These are phyloP conservation scores for Euphorbia lathyris DNA, from an alignment of 345 rosid genomes.

Conservation along the genomic window DNA sequence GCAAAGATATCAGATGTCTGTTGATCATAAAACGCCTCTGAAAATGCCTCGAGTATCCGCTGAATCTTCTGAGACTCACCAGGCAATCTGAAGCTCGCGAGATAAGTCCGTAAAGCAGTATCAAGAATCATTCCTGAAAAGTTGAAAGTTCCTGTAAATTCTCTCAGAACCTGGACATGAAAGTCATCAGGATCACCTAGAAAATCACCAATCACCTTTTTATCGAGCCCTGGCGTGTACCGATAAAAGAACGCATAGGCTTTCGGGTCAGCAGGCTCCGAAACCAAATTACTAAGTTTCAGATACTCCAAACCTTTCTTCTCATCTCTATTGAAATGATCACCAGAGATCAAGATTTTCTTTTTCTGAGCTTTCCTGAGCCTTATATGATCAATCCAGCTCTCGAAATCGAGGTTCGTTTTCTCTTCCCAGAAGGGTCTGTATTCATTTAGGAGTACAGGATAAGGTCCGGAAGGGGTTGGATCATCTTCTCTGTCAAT, in stretches of 20 bases:
- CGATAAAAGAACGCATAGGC: conserved; percentile 68
- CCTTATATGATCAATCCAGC: conserved; percentile 65
- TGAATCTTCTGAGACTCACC: conserved; percentile 94
- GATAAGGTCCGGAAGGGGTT: conserved; percentile 41
- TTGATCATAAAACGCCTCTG: conserved; percentile 64
- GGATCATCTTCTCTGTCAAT: conserved; percentile 55
- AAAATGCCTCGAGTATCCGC: conserved; percentile 74
- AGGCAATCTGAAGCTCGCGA: conserved; percentile 76
- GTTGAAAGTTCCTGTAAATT: conserved; percentile 68
- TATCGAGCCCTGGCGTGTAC: conserved; percentile 65
- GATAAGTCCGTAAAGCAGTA: conserved; percentile 66
- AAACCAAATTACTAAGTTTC: conserved; percentile 52
- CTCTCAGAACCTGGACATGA: conserved; percentile 62
- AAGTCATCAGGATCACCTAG: conserved; percentile 90
- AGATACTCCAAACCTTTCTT: conserved; percentile 85
- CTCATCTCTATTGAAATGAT: conserved; percentile 75
- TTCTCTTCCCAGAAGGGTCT: conserved; percentile 75
- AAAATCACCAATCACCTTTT: conserved; percentile 72
- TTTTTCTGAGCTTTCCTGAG: conserved; percentile 67
- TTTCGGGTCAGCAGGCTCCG: conserved; percentile 67
- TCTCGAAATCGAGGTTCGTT: conserved; percentile 47
- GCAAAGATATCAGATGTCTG: conserved; percentile 69
- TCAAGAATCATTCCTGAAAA: conserved; percentile 84
- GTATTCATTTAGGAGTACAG: conserved; percentile 56
- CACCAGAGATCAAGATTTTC: conserved; percentile 64